Percentiles rank a stretch among this genome's conserved stretches.
Evolutionary conservation across 1,284 basidiomycete species (phyloP).

Genomic region (Salmacisia buchloeana): DNA sequence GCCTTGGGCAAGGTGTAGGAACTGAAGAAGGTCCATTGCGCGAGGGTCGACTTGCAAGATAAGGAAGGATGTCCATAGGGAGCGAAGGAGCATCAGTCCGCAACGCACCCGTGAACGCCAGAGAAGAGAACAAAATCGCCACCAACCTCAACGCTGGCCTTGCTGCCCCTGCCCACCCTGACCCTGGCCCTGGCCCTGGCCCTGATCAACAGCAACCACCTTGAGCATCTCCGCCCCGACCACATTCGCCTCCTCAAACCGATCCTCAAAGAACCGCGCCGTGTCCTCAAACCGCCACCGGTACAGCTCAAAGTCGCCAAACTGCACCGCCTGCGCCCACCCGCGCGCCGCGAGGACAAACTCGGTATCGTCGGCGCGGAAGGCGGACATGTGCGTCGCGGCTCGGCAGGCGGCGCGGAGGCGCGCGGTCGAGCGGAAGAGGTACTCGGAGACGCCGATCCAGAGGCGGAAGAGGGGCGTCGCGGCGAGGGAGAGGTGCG

Average conservation of each 20-base stretch:
- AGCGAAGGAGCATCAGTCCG: too few species aligned
- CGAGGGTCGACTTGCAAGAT: too few species aligned
- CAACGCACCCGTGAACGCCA: too few species aligned
- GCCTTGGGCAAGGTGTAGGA: too few species aligned
- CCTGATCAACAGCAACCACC: slow-evolving; percentile 58
- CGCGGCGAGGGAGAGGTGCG: slow-evolving; percentile 85
- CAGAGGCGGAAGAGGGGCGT: slow-evolving; percentile 94
- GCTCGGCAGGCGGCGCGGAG: slow-evolving; percentile 53
- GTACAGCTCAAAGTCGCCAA: slow-evolving; percentile 88
- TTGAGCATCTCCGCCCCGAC: slow-evolving; percentile 87
- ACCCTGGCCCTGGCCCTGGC: too few species aligned
- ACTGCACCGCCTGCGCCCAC: slow-evolving; percentile 70
- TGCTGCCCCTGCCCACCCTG: slow-evolving; percentile 7
- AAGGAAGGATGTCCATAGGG: too few species aligned
- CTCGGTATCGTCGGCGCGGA: slow-evolving; percentile 83
- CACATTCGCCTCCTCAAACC: slow-evolving; percentile 78
- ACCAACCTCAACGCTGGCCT: too few species aligned
- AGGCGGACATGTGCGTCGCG: slow-evolving; percentile 71
- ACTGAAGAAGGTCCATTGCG: too few species aligned
- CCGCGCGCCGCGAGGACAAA: slow-evolving; percentile 91
- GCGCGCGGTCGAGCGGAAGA: slow-evolving; percentile 64
- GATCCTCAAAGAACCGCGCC: slow-evolving; percentile 70
- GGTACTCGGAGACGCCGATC: slow-evolving; percentile 93
- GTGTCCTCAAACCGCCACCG: slow-evolving; percentile 74
- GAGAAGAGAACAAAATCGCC: too few species aligned